Evolutionary conservation across 306 rosid genomes (phyloP), one percentile per base, ranked within the genome.

Genomic region (Phaseolus lunatus): DNA sequence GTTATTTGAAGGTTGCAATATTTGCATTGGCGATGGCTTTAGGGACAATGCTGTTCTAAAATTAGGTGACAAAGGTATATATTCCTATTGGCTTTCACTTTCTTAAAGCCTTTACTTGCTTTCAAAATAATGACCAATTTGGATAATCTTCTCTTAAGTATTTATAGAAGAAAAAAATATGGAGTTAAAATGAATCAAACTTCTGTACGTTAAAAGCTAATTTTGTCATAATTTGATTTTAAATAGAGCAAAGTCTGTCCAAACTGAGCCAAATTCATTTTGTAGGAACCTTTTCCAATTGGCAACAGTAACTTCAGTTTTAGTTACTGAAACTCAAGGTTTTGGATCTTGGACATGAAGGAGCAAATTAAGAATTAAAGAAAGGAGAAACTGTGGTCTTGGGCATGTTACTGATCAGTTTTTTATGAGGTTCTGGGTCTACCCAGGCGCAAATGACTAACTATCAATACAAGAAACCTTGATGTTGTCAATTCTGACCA

Each of bases 1-100:
- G 37, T 62, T 19, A 75, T 45, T 63, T 14, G 23, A 63, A 63
- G 73, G 13, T 16, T 49, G 27, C 73, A 57, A 57, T 37, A 65
- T 37, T 50, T 37, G 44, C 11, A 50, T 53, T 77, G 65, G 57
- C 10, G 16, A 22, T 37, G 65, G 73, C 56, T 50, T 20, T 66
- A 50, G 65, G 27, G 64, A 24, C 9, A 2, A 6, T 2, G 20
- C 16, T 62, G 43, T 14, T 61, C 18, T 4, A 57, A 27, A 59
- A 3, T 59, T 27, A 59, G 20, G 39, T 12, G 20, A 26, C 20
- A 26, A 26, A 58, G 19, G 65, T 58, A 58, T 26, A 24, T 58
- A 10, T 23, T 12, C 18, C 39, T n/a, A 15, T 15, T 15, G 13
- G 9, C 18, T 29, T 29, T 29, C 0, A 11, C 7, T 23, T 10